A percentile compares a stretch with the other conserved stretches of the same genome.
These are phyloP conservation scores for Tulasnella sp. DNA, from an alignment of 768 basidiomycete species.

Conservation along the genomic window DNA sequence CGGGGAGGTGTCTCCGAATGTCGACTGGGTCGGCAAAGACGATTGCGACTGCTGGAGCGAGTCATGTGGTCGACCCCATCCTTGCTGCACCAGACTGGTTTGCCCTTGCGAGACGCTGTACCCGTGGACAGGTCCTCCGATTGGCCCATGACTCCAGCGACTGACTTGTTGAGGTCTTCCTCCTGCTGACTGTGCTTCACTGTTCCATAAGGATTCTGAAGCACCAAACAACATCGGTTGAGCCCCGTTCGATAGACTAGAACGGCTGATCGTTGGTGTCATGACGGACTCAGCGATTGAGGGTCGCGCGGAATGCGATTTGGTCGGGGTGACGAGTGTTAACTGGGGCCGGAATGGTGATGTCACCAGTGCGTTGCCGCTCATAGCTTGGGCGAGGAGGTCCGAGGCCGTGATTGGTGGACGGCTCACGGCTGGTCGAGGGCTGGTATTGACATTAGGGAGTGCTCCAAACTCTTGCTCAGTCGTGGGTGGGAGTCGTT, in stretches of 20 bases:
- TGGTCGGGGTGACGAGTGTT: background rate
- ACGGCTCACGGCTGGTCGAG: background rate
- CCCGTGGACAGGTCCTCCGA: background rate
- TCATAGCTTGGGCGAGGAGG: conserved; percentile 12
- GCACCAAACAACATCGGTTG: conserved; percentile 7
- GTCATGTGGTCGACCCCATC: background rate
- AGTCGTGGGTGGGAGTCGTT: background rate
- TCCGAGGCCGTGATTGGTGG: conserved; percentile 11
- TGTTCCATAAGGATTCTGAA: background rate
- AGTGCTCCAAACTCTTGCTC: background rate
- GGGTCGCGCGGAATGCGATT: background rate
- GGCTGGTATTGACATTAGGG: background rate
- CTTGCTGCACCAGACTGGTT: background rate
- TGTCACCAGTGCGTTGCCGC: background rate
- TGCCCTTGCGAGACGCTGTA: conserved; percentile 1
- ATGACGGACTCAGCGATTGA: background rate
- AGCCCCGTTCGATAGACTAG: background rate
- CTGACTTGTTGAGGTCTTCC: background rate
- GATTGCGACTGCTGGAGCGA: background rate
- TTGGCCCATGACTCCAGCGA: background rate
- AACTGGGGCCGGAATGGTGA: background rate
- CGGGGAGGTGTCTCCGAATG: background rate
- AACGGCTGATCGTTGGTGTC: background rate
- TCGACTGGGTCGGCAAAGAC: background rate
- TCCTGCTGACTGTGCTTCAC: background rate